Evolutionary conservation across 2,329 filamentous ascomycete species (phyloP).

Genomic region (Eurotiales sp.): DNA sequence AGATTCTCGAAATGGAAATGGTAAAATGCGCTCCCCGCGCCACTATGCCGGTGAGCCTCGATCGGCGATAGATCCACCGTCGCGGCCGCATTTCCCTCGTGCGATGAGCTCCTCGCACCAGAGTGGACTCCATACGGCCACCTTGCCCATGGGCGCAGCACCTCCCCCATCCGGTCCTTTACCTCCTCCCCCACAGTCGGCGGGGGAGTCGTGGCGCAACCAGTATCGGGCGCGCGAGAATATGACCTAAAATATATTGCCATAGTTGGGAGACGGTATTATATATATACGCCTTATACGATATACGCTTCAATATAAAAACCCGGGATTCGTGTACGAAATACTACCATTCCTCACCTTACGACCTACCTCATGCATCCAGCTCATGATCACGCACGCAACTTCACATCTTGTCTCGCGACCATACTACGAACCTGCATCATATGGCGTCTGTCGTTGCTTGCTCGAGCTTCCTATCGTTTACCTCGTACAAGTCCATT

Average conservation of each 20-base stretch:
- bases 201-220: slow-evolving; percentile 14
- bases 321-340: neutral
- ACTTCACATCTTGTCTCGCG: no score
- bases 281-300: neutral
- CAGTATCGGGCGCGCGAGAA: slow-evolving; percentile 15
- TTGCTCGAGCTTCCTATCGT: neutral
- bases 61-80: slow-evolving; percentile 36
- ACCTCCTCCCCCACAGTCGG: slow-evolving; percentile 54
- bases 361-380: neutral
- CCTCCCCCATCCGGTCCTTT: slow-evolving; percentile 56
- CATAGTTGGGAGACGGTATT: neutral
- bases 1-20: slow-evolving; percentile 29
- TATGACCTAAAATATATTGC: slow-evolving; percentile 6
- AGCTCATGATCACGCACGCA: neutral
- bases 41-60: slow-evolving; percentile 30
- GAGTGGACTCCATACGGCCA: slow-evolving; percentile 49
- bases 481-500: neutral
- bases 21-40: slow-evolving; percentile 27
- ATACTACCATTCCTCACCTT: neutral
- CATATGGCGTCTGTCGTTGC: slow-evolving; percentile 12
- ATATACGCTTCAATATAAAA: neutral
- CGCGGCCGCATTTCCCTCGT: slow-evolving; percentile 37
- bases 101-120: slow-evolving; percentile 36
- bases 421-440: slow-evolving; percentile 10
- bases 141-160: slow-evolving; percentile 58